Evolutionary conservation across 176 grass and related monocot species (phyloP).

Genomic region (Tillandsia fasciculata): DNA sequence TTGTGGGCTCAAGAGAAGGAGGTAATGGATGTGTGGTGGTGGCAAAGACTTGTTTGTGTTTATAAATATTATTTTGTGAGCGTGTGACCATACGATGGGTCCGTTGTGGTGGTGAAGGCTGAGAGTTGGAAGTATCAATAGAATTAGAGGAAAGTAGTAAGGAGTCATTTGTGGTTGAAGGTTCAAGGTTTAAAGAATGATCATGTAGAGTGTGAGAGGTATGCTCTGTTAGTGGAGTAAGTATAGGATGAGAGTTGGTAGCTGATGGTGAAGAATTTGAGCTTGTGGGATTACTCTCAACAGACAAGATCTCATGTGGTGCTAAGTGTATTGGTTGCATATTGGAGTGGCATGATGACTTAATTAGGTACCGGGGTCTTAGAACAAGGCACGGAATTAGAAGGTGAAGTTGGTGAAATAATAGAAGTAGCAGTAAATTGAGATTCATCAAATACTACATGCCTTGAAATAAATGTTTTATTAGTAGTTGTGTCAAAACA

Average conservation of each 20-base stretch:
- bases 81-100: neutral
- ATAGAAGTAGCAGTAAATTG: neutral
- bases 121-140: neutral
- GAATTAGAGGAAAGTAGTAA: neutral
- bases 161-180: neutral
- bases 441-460: conserved; percentile 12
- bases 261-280: too few relatives aligned
- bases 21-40: neutral
- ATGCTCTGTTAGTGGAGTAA: neutral
- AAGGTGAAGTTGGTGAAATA: neutral
- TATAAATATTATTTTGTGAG: neutral
- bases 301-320: too few relatives aligned
- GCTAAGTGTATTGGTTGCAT: too few relatives aligned
- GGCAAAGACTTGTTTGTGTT: neutral
- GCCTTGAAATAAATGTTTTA: neutral
- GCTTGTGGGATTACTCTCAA: too few relatives aligned
- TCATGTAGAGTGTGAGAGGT: neutral
- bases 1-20: neutral
- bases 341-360: too few relatives aligned
- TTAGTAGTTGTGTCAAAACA: conserved; percentile 5
- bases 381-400: neutral
- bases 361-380: neutral
- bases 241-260: too few relatives aligned
- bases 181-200: neutral
- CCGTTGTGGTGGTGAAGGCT: neutral